phyloP scores from a whole-genome alignment of 345 rosid genomes.

The Eucalyptus polybractea region DNA sequence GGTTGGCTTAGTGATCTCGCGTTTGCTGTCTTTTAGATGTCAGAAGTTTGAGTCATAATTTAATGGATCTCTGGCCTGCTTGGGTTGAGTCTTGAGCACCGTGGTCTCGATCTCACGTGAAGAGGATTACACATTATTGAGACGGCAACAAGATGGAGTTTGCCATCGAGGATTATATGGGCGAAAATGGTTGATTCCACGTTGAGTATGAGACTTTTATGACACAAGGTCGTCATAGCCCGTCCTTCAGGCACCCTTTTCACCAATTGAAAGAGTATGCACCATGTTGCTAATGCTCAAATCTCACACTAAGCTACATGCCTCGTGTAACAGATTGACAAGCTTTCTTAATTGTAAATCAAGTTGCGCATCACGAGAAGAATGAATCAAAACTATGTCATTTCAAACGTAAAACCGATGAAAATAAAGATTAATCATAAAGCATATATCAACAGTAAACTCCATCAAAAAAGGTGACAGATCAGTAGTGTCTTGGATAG shows the following conservation, averaged over 20 bases:
- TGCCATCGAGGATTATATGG: neutral
- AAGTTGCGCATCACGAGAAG: neutral
- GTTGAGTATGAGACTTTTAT: neutral
- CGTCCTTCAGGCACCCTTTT: neutral
- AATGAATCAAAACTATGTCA: neutral
- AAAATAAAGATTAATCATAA: neutral
- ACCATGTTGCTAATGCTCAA: neutral
- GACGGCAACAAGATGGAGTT: neutral
- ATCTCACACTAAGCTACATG: neutral
- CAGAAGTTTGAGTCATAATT: neutral
- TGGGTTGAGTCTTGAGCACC: neutral
- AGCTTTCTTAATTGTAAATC: neutral
- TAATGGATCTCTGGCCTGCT: neutral
- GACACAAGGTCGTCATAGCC: neutral
- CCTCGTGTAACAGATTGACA: neutral
- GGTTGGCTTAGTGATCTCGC: neutral
- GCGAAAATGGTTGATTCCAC: neutral
- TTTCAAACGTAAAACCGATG: neutral
- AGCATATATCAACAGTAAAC: neutral
- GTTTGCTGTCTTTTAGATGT: neutral
- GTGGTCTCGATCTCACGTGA: neutral
- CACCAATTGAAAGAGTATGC: neutral
- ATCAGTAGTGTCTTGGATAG: neutral
- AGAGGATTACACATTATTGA: neutral
- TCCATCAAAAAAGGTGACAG: neutral